Conservation (phyloP, 495 filamentous ascomycete genomes). For the Aspergillus leporis region DNA sequence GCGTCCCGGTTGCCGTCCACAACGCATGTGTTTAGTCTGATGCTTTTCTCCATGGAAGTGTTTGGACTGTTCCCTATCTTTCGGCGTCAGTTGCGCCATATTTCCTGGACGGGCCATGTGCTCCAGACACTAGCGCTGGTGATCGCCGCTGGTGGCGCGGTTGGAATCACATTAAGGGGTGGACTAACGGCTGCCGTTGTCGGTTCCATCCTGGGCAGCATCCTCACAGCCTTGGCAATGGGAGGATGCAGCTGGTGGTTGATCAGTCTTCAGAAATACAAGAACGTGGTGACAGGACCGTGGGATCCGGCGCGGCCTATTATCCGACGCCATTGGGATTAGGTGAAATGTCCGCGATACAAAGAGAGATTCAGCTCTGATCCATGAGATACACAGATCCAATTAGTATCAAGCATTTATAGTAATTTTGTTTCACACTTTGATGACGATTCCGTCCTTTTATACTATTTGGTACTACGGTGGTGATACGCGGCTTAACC, state of each 20-base stretch:
- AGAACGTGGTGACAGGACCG: conserved; percentile 97
- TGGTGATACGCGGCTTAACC: not conserved
- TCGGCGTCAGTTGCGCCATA: conserved; percentile 77
- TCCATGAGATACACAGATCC: no score
- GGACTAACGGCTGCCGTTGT: conserved; percentile 74
- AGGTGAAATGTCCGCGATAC: conserved; percentile 13
- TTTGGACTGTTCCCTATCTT: conserved; percentile 97
- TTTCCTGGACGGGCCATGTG: conserved; percentile 82
- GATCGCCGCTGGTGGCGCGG: conserved; percentile 71
- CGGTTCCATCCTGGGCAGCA: conserved; percentile 69
- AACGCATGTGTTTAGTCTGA: conserved; percentile 92
- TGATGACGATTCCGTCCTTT: no score
- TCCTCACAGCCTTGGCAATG: conserved; percentile 74
- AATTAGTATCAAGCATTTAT: no score
- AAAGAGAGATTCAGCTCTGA: not conserved
- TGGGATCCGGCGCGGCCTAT: conserved; percentile 97
- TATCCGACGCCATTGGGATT: conserved; percentile 60
- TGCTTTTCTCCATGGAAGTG: conserved; percentile 93
- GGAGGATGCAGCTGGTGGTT: conserved; percentile 97
- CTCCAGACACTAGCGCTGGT: conserved; percentile 77
- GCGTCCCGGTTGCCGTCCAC: conserved; percentile 85
- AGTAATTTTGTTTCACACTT: no score
- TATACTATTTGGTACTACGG: no score
- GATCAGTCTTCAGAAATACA: conserved; percentile 95
- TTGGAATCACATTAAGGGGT: conserved; percentile 70